Conservation (phyloP, 164 flowering plant genomes). For the Chimonanthus praecox region DNA sequence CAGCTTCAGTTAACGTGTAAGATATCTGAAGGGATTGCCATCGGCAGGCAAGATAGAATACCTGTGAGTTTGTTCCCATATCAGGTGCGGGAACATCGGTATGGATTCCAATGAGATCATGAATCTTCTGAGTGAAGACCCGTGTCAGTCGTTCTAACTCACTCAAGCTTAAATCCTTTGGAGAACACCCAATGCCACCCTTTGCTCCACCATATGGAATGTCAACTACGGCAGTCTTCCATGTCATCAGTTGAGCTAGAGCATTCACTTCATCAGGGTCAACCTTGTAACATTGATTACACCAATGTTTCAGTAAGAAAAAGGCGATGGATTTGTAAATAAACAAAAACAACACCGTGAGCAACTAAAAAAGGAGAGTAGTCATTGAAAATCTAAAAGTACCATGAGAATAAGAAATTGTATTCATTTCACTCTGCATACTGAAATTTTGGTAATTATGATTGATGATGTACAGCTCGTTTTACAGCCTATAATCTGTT, state of each 20-base stretch:
- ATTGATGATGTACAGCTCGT: no score
- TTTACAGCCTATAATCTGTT: no score
- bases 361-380: not conserved
- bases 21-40: not conserved
- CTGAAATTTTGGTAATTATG: no score
- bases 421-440: no score
- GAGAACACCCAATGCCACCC: conserved; percentile 79
- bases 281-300: conserved; percentile 36
- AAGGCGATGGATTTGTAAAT: not conserved
- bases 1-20: no score
- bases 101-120: conserved; percentile 72
- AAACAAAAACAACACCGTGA: not conserved
- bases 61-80: conserved; percentile 87
- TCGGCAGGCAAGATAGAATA: conserved; percentile 4
- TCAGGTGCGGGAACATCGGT: conserved; percentile 87
- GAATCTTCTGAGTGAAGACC: conserved; percentile 82
- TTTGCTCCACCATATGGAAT: conserved; percentile 87
- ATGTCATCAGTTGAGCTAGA: conserved; percentile 79
- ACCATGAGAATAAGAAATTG: not conserved
- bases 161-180: conserved; percentile 48
- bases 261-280: conserved; percentile 93
- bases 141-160: conserved; percentile 79
- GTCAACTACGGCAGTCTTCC: conserved; percentile 81
- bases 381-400: not conserved
- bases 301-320: conserved; percentile 5